phyloP scores from a whole-genome alignment of 257 asterid species.

The Scutellaria minor region DNA sequence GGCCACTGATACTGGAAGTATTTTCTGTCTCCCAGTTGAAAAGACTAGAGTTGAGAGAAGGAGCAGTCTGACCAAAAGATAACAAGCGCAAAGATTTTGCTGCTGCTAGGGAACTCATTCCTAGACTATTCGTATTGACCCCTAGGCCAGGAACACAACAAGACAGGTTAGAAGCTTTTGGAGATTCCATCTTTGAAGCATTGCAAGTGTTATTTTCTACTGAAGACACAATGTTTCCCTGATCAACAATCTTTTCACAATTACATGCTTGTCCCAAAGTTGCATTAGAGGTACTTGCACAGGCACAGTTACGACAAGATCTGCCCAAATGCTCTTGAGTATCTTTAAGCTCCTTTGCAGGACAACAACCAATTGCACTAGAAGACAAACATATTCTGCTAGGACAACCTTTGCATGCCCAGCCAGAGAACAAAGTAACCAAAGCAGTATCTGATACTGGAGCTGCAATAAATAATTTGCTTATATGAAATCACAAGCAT shows the following conservation, averaged over 20 bases:
- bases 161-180: constrained; percentile 67
- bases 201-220: constrained; percentile 47
- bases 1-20: constrained; percentile 51
- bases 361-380: constrained; percentile 63
- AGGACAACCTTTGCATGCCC: constrained; percentile 96
- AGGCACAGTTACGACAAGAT: constrained; percentile 57
- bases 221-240: constrained; percentile 41
- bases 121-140: constrained; percentile 66
- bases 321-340: constrained; percentile 41
- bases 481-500: constrained; percentile 35
- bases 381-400: constrained; percentile 70
- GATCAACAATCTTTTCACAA: constrained; percentile 46
- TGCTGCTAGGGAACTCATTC: constrained; percentile 66
- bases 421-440: constrained; percentile 91
- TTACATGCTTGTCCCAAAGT: constrained; percentile 40
- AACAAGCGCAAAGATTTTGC: constrained; percentile 80
- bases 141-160: constrained; percentile 98
- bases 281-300: constrained; percentile 46
- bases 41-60: constrained; percentile 88
- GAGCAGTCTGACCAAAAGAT: constrained; percentile 82
- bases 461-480: constrained; percentile 59
- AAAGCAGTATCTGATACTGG: constrained; percentile 88
- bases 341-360: constrained; percentile 53
- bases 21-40: constrained; percentile 91
- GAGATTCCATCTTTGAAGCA: constrained; percentile 46